These are phyloP conservation scores for Geotrichum candidum DNA, from an alignment of 1,139 yeast species.

Conservation along the genomic window DNA sequence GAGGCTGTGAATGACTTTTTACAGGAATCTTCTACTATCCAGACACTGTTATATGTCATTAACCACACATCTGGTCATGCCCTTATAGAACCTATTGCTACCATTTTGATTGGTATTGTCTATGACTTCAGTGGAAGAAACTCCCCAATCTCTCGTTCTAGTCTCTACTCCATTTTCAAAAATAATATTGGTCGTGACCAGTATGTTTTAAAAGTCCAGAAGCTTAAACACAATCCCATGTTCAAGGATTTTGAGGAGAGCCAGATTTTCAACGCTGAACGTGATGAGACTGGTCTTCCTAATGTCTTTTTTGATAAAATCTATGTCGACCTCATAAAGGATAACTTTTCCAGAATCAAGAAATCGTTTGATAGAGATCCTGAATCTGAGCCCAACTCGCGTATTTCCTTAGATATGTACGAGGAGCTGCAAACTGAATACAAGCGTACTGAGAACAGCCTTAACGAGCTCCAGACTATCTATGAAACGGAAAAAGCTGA, in stretches of 20 bases:
- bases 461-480: slow-evolving; percentile 24
- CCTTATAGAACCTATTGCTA: slow-evolving; percentile 68
- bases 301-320: slow-evolving; percentile 63
- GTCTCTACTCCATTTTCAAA: slow-evolving; percentile 55
- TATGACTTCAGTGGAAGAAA: slow-evolving; percentile 73
- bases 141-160: slow-evolving; percentile 65
- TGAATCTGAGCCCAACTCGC: slow-evolving; percentile 56
- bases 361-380: slow-evolving; percentile 75
- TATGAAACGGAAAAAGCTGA: slow-evolving; percentile 21
- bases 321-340: slow-evolving; percentile 63
- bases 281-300: slow-evolving; percentile 83
- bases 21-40: slow-evolving; percentile 58
- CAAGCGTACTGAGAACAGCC: slow-evolving; percentile 35
- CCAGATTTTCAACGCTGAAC: slow-evolving; percentile 42
- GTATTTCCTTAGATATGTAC: slow-evolving; percentile 62
- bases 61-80: slow-evolving; percentile 55
- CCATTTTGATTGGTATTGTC: slow-evolving; percentile 65
- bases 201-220: slow-evolving; percentile 65
- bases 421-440: slow-evolving; percentile 53
- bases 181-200: slow-evolving; percentile 78
- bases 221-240: slow-evolving; percentile 54
- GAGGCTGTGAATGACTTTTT: slow-evolving; percentile 73
- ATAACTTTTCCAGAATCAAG: slow-evolving; percentile 61
- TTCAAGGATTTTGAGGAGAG: slow-evolving; percentile 52
- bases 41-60: slow-evolving; percentile 61